phyloP scores from a whole-genome alignment of 2,329 filamentous ascomycete species.

The Ophiostoma ulmi region DNA sequence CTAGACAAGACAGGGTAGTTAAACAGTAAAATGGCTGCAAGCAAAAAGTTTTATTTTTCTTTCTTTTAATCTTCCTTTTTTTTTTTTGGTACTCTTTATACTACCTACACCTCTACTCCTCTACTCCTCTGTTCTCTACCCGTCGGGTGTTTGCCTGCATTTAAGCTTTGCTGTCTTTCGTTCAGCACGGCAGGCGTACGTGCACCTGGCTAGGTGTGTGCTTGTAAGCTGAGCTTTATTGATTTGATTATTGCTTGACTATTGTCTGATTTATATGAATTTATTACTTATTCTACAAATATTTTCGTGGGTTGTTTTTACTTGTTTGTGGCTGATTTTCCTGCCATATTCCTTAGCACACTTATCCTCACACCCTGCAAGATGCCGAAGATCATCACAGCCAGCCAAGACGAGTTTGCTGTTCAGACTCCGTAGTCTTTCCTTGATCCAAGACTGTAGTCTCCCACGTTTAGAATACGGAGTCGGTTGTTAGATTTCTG shows the following conservation, averaged over 20 bases:
- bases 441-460: neutral
- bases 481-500: neutral
- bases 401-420: neutral
- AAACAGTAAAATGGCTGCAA: neutral
- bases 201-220: neutral
- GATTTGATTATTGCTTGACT: neutral
- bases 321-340: neutral
- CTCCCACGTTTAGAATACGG: neutral
- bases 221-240: neutral
- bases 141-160: neutral
- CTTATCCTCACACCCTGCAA: slow-evolving; percentile 8
- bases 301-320: neutral
- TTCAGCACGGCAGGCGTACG: neutral
- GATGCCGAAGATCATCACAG: slow-evolving; percentile 4
- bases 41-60: neutral
- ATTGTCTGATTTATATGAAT: neutral
- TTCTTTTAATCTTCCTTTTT: neutral
- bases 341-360: neutral
- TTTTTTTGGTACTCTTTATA: neutral
- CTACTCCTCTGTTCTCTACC: neutral
- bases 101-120: neutral
- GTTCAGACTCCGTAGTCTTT: neutral
- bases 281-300: neutral
- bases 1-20: neutral
- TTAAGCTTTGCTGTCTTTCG: slow-evolving; percentile 1